phyloP scores from a whole-genome alignment of 2,329 filamentous ascomycete species.

The Xylariaceae sp. region DNA sequence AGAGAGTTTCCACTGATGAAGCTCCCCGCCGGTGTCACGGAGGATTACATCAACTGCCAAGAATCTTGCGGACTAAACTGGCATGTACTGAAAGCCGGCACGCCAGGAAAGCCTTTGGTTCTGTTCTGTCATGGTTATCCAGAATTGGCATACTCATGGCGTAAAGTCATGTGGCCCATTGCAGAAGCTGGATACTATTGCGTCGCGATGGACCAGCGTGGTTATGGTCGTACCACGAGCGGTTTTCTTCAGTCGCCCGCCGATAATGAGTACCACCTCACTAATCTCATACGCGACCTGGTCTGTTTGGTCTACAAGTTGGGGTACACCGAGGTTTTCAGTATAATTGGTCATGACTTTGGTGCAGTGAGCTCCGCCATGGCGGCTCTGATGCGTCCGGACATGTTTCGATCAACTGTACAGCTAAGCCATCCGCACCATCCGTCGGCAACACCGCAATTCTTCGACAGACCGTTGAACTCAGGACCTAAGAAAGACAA shows the following conservation, averaged over 20 bases:
- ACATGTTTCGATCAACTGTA: conserved; percentile 60
- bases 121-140: conserved; percentile 66
- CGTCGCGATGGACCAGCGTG: conserved; percentile 65
- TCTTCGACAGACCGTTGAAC: conserved; percentile 22
- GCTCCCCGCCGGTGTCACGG: conserved; percentile 53
- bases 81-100: conserved; percentile 57
- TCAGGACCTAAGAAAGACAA: conserved; percentile 12
- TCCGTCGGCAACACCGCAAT: conserved; percentile 46
- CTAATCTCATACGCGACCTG: conserved; percentile 59
- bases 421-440: conserved; percentile 67
- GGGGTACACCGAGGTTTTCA: conserved; percentile 55
- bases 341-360: conserved; percentile 56
- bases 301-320: conserved; percentile 60
- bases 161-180: conserved; percentile 59
- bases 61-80: conserved; percentile 55
- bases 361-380: conserved; percentile 60
- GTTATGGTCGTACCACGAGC: conserved; percentile 64
- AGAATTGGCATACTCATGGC: conserved; percentile 68
- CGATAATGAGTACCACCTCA: conserved; percentile 53
- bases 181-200: conserved; percentile 61
- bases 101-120: conserved; percentile 49
- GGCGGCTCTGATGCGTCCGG: conserved; percentile 60
- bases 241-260: conserved; percentile 52
- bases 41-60: conserved; percentile 52
- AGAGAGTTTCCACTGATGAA: conserved; percentile 19